A percentile compares a stretch with the other conserved stretches of the same genome.
phyloP scores from a whole-genome alignment of 1,139 yeast genomes.

The Suhomyces yuchorum region DNA sequence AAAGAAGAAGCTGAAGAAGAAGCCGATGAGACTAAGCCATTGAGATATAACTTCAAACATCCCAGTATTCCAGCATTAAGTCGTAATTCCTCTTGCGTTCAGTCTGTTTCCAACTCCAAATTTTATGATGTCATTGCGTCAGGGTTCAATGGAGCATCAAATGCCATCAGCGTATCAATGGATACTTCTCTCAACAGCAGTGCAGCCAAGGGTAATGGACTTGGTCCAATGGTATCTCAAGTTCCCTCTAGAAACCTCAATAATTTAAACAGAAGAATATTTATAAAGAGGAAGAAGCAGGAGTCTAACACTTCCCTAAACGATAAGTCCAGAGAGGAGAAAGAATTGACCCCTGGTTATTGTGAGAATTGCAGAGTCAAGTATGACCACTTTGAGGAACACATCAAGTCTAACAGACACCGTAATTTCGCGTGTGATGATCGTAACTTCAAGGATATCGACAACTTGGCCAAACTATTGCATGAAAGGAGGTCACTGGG shows the following conservation, averaged over 20 bases:
- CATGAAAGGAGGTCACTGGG: slow-evolving; percentile 48
- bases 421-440: slow-evolving; percentile 76
- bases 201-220: slow-evolving; percentile 57
- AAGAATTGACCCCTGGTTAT: slow-evolving; percentile 60
- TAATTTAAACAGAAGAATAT: slow-evolving; percentile 56
- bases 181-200: slow-evolving; percentile 46
- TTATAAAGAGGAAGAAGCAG: slow-evolving; percentile 42
- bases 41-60: slow-evolving; percentile 17
- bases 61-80: slow-evolving; percentile 19
- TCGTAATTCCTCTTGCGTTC: slow-evolving; percentile 31
- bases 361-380: slow-evolving; percentile 94
- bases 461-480: slow-evolving; percentile 58
- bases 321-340: slow-evolving; percentile 23
- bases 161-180: slow-evolving; percentile 41
- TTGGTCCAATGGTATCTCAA: slow-evolving; percentile 68
- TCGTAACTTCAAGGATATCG: slow-evolving; percentile 75
- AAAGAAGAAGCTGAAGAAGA: slow-evolving; percentile 5
- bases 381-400: slow-evolving; percentile 80
- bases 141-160: slow-evolving; percentile 72
- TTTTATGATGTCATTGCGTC: slow-evolving; percentile 76
- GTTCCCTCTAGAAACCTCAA: slow-evolving; percentile 69
- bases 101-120: slow-evolving; percentile 37
- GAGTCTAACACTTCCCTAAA: slow-evolving; percentile 14
- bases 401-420: slow-evolving; percentile 71
- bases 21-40: slow-evolving; percentile 8